These are phyloP conservation scores for Alternaria sp. DNA, from an alignment of 2,329 filamentous ascomycete species.

Conservation along the genomic window DNA sequence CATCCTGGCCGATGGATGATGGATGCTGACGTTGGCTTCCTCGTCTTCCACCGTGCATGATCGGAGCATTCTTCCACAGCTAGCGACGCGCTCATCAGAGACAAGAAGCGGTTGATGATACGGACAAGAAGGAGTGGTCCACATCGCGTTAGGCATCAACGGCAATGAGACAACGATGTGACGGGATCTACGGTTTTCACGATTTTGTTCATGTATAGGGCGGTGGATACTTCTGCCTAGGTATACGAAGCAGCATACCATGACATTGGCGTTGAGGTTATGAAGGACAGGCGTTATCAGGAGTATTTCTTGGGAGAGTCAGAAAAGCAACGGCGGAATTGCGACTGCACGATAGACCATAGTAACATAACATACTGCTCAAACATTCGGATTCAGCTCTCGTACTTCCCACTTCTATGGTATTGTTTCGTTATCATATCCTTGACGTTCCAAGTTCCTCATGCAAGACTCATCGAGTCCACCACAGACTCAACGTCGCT, in stretches of 20 bases:
- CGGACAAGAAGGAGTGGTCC: neutral
- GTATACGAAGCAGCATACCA: neutral
- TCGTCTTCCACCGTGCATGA: constrained; percentile 43
- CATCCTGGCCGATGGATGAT: constrained; percentile 47
- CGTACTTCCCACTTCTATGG: neutral
- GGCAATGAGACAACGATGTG: neutral
- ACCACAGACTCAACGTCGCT: neutral
- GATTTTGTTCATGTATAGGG: neutral
- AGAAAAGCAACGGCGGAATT: neutral
- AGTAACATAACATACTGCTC: neutral
- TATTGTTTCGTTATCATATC: neutral
- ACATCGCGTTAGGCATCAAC: neutral
- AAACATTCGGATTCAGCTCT: neutral
- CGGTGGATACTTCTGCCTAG: neutral
- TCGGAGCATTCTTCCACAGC: neutral
- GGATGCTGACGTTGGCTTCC: constrained; percentile 41
- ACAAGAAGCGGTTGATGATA: neutral
- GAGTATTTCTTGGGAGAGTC: neutral
- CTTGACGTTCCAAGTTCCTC: neutral
- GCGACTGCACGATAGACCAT: neutral
- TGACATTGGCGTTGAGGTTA: neutral
- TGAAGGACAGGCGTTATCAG: neutral
- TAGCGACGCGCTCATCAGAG: neutral
- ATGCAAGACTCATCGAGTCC: neutral
- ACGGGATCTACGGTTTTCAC: neutral